phyloP scores from a whole-genome alignment of 2,329 filamentous ascomycete genomes.

The Fusarium ambrosium region DNA sequence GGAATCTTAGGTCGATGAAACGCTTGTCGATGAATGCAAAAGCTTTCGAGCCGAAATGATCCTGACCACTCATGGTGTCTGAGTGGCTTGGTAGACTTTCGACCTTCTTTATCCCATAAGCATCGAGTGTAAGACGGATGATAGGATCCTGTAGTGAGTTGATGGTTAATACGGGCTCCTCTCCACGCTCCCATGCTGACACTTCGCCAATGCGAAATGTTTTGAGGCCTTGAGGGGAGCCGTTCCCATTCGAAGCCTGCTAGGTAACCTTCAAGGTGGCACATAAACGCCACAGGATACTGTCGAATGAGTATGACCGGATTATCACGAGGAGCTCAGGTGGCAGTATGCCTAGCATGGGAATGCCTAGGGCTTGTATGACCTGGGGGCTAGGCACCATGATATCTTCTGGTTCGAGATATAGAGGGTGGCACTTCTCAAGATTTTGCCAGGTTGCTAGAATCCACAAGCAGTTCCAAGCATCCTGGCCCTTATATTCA shows the following conservation, averaged over 20 bases:
- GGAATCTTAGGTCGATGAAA: not conserved
- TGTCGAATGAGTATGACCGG: not conserved
- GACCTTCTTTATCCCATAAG: not conserved
- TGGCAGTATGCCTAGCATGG: not conserved
- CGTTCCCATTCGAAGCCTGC: not conserved
- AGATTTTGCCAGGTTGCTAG: not conserved
- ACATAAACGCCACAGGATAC: constrained; percentile 1
- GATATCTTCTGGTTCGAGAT: not conserved
- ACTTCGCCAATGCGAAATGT: not conserved
- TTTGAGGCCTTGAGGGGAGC: not conserved
- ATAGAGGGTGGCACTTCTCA: not conserved
- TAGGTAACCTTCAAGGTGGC: not conserved
- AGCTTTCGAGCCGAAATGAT: too few species aligned
- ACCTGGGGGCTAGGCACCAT: not conserved
- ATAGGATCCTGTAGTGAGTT: not conserved
- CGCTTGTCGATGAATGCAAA: not conserved
- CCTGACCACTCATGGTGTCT: not conserved
- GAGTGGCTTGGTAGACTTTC: constrained; percentile 1
- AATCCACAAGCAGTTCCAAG: not conserved
- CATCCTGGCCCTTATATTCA: not conserved
- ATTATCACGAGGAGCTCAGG: not conserved
- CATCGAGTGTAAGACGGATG: not conserved
- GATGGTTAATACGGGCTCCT: not conserved
- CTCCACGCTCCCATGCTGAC: not conserved
- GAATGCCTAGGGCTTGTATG: not conserved